A percentile compares a stretch with the other conserved stretches of the same genome.
Evolutionary conservation across 2,329 filamentous ascomycete genomes (phyloP).

Genomic region (Verticillium zaregamsianum): DNA sequence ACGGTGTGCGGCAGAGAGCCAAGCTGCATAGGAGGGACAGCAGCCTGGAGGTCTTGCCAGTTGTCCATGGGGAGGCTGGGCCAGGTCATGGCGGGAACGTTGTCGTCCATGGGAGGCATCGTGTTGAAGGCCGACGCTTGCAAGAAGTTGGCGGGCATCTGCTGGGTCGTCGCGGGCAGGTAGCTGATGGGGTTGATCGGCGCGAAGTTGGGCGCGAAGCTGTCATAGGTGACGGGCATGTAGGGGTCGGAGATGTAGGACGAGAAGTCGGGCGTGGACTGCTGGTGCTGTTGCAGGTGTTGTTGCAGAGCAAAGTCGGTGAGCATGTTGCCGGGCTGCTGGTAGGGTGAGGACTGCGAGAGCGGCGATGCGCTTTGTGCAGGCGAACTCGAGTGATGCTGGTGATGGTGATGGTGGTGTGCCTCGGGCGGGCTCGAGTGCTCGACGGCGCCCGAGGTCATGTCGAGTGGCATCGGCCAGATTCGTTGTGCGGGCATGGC

Average conservation of each 20-base stretch:
- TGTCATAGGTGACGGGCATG: constrained; percentile 27
- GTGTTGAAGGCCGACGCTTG: constrained; percentile 60
- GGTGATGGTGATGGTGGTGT: constrained; percentile 10
- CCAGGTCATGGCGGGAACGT: constrained; percentile 55
- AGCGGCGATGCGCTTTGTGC: constrained; percentile 41
- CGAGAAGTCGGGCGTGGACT: constrained; percentile 41
- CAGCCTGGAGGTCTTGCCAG: constrained; percentile 74
- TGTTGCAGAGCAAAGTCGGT: constrained; percentile 61
- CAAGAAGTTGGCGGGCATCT: constrained; percentile 53
- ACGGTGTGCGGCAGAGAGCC: constrained; percentile 39
- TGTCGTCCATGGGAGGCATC: constrained; percentile 53
- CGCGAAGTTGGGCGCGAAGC: constrained; percentile 44
- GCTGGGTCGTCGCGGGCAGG: constrained; percentile 58
- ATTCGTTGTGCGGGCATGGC: constrained; percentile 31
- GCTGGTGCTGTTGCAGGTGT: constrained; percentile 40
- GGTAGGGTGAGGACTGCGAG: constrained; percentile 48
- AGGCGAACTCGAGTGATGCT: constrained; percentile 36
- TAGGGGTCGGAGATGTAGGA: constrained; percentile 52
- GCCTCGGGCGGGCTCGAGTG: constrained; percentile 49
- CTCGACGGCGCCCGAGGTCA: constrained; percentile 38
- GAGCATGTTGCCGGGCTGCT: constrained; percentile 45
- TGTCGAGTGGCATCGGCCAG: constrained; percentile 51
- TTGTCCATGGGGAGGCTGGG: constrained; percentile 60
- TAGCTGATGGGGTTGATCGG: constrained; percentile 57
- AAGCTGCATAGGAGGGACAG: constrained; percentile 48